Conservation (phyloP, 2,329 filamentous ascomycete genomes). For the Tolypocladium ophioglossoides region DNA sequence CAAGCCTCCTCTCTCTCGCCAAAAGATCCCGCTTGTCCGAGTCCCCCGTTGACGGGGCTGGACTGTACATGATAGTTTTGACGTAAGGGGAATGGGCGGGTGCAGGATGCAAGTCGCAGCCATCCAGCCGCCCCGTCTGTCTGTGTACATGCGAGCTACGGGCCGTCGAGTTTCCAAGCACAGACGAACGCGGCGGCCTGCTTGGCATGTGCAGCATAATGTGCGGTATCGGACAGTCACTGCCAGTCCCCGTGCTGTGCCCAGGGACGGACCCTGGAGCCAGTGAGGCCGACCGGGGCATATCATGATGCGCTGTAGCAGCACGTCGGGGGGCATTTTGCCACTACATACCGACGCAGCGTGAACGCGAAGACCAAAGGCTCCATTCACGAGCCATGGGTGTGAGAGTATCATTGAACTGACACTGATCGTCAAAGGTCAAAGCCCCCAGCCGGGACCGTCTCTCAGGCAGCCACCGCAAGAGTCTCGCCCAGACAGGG, state of each 20-base stretch:
- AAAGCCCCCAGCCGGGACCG: not conserved
- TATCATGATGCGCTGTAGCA: not conserved
- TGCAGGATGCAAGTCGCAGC: not conserved
- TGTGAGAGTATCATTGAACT: not conserved
- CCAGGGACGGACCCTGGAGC: not conserved
- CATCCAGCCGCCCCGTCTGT: not conserved
- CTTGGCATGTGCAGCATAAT: not conserved
- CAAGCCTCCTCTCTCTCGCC: not conserved
- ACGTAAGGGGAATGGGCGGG: not conserved
- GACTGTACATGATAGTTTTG: not conserved
- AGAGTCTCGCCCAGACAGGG: not conserved
- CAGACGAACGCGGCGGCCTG: not conserved
- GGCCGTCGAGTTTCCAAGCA: not conserved
- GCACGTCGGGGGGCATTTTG: not conserved
- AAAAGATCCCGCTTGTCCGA: not conserved
- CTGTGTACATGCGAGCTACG: not conserved
- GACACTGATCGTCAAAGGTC: not conserved
- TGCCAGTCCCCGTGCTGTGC: not conserved
- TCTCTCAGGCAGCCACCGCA: not conserved
- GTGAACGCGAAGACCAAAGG: not conserved
- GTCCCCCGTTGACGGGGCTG: not conserved
- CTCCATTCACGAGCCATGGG: not conserved
- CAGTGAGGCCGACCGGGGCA: not conserved
- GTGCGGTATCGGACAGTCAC: too few relatives aligned
- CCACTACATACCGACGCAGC: not conserved